Conservation (phyloP, 2,329 filamentous ascomycete genomes). For the Paracoccidioides lutzii region DNA sequence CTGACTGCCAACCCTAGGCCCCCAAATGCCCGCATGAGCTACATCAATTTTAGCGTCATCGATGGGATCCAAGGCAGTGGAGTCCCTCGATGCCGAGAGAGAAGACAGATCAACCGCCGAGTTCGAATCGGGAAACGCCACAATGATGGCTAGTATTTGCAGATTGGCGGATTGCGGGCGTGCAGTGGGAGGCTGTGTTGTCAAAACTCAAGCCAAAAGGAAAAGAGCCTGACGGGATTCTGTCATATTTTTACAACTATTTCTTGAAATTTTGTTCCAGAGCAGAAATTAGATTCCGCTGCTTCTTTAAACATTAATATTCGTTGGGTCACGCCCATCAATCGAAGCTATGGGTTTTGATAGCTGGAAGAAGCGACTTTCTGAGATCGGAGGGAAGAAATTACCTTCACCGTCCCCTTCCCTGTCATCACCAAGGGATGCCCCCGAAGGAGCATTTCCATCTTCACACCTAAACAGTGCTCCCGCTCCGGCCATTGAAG, state of each 20-base stretch:
- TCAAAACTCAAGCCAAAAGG: too few relatives aligned
- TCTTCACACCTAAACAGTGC: too few relatives aligned
- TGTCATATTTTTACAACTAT: not conserved
- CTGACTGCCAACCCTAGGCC: too few relatives aligned
- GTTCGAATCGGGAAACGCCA: not conserved
- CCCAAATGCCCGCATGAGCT: too few relatives aligned
- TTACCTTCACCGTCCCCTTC: not conserved
- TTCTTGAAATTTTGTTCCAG: not conserved
- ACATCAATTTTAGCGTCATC: too few relatives aligned
- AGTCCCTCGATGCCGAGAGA: too few relatives aligned
- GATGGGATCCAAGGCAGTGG: too few relatives aligned
- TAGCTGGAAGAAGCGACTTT: conserved; percentile 2
- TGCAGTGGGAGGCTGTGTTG: conserved; percentile 1
- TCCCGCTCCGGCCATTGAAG: too few relatives aligned
- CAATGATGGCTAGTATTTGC: not conserved
- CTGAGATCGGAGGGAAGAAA: not conserved
- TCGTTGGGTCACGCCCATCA: not conserved
- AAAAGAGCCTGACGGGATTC: too few relatives aligned
- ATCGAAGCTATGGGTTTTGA: not conserved
- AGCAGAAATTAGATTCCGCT: not conserved
- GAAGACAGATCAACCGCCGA: not conserved
- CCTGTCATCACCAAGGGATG: not conserved
- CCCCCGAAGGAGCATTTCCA: not conserved
- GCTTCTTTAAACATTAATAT: not conserved
- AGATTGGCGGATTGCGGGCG: not conserved